Conservation (phyloP, 2,329 filamentous ascomycete species). For the Epichloe aotearoae region DNA sequence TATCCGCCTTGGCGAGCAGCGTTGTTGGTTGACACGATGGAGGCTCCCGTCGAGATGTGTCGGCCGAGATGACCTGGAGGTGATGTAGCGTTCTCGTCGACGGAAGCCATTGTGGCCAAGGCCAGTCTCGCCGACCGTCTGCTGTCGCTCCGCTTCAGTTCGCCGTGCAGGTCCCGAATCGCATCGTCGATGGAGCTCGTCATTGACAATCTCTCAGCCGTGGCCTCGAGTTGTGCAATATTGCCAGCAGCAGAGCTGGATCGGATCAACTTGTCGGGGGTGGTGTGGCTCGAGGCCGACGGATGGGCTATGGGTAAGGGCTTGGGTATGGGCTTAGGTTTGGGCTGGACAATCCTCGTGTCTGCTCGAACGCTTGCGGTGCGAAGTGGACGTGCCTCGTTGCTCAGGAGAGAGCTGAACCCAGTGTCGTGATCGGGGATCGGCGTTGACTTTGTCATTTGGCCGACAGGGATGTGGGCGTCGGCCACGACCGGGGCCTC, state of each 20-base stretch:
- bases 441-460: constrained; percentile 6
- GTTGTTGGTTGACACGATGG: constrained; percentile 58
- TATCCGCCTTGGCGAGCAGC: constrained; percentile 56
- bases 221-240: constrained; percentile 62
- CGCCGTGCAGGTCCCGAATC: constrained; percentile 58
- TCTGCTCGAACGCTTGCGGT: constrained; percentile 30
- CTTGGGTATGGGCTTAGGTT: constrained; percentile 31
- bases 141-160: constrained; percentile 58
- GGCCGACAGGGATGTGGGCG: constrained; percentile 1
- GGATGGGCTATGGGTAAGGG: constrained; percentile 35
- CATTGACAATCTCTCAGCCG: constrained; percentile 60
- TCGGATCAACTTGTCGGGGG: constrained; percentile 47
- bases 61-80: constrained; percentile 20
- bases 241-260: constrained; percentile 51
- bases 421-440: constrained; percentile 3
- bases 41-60: constrained; percentile 37
- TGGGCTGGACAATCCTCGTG: constrained; percentile 25
- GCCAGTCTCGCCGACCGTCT: constrained; percentile 49
- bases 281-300: constrained; percentile 28
- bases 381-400: constrained; percentile 16
- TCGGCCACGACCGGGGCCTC: constrained; percentile 4
- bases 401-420: constrained; percentile 4
- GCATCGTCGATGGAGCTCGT: constrained; percentile 67
- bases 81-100: neutral
- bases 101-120: constrained; percentile 18